Percentiles rank a stretch among this genome's conserved stretches.
Evolutionary conservation across 441 rosid genomes (phyloP).

Genomic region (Croton laevigatus): DNA sequence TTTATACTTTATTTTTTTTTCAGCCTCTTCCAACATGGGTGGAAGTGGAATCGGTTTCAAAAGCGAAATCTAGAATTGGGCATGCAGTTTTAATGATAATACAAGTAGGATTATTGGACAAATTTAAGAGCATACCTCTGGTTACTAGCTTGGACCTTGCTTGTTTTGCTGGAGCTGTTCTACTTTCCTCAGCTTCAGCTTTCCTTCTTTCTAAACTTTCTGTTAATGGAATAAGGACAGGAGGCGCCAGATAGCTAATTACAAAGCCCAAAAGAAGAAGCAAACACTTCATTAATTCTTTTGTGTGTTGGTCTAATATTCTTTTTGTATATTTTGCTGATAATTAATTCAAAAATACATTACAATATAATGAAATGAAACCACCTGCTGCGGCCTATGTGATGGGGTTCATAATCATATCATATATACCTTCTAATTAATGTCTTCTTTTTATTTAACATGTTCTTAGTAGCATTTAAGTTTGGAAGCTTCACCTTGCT

Average conservation of each 20-base stretch:
- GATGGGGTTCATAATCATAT: no score
- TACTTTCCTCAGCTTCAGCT: conserved; percentile 50
- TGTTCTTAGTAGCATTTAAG: no score
- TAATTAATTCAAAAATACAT: not conserved
- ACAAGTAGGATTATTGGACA: conserved; percentile 68
- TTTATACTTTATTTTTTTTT: not conserved
- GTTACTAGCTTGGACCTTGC: conserved; percentile 55
- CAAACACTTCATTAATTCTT: not conserved
- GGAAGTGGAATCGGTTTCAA: conserved; percentile 47
- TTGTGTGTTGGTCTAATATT: not conserved
- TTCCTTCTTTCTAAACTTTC: conserved; percentile 65
- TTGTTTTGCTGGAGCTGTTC: conserved; percentile 58
- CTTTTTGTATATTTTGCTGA: conserved; percentile 5
- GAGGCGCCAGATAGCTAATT: conserved; percentile 6
- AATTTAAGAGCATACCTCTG: conserved; percentile 51
- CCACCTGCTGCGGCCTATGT: no score
- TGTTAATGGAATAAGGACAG: not conserved
- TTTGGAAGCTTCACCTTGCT: no score
- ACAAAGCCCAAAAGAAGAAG: not conserved
- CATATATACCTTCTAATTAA: no score
- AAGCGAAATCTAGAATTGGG: conserved; percentile 66
- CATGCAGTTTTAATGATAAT: conserved; percentile 68
- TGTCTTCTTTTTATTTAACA: no score
- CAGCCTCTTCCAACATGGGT: conserved; percentile 57
- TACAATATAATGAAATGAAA: not conserved